A percentile compares a stretch with the other conserved stretches of the same genome.
These are phyloP conservation scores for Neurospora sp. DNA, from an alignment of 495 filamentous ascomycete genomes.

Conservation along the genomic window DNA sequence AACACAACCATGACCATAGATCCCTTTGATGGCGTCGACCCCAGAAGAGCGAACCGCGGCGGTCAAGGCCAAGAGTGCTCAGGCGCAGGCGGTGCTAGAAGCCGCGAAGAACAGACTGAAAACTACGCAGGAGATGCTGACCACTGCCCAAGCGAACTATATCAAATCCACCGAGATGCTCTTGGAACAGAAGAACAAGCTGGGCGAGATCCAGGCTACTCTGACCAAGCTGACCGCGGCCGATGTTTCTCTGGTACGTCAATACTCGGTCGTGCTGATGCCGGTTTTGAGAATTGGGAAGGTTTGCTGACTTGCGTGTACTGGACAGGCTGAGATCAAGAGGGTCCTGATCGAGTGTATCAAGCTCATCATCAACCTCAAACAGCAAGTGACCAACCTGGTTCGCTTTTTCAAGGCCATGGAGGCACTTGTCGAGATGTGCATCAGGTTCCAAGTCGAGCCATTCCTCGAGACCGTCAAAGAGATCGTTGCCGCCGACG, in stretches of 20 bases:
- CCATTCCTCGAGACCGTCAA: constrained; percentile 1
- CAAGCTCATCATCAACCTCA: constrained; percentile 2
- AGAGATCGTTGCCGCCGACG: background rate
- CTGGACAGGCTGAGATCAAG: constrained; percentile 1
- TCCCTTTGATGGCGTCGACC: background rate
- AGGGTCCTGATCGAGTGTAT: constrained; percentile 1
- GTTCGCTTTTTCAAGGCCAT: constrained; percentile 3
- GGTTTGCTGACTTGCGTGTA: background rate
- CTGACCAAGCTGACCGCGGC: background rate
- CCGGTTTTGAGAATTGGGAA: background rate
- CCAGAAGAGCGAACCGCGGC: background rate
- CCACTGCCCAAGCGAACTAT: constrained; percentile 1
- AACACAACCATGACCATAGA: background rate
- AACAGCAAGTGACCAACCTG: constrained; percentile 1
- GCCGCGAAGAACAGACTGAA: background rate
- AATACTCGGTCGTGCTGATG: background rate
- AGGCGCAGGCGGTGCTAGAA: constrained; percentile 1
- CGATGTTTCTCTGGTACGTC: background rate
- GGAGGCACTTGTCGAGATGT: background rate
- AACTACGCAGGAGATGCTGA: constrained; percentile 2
- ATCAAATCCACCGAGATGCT: background rate
- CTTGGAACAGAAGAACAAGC: background rate
- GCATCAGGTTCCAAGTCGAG: background rate
- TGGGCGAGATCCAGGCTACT: background rate
- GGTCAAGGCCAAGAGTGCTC: background rate